phyloP scores from a whole-genome alignment of 495 filamentous ascomycete genomes.

The Tuber aestivum region DNA sequence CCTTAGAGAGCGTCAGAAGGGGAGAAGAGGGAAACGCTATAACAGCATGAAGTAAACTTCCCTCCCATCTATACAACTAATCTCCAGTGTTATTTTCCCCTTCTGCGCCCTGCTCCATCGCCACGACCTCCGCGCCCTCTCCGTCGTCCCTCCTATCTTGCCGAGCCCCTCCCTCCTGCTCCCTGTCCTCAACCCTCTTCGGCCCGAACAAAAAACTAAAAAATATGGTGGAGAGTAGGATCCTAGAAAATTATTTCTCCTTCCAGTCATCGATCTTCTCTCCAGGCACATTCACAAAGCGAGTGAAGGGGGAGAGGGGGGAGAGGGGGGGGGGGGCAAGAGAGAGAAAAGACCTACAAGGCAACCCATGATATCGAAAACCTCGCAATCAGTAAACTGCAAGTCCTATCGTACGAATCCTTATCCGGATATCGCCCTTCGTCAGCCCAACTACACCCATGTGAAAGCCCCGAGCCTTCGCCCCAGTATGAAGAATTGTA shows the following conservation, averaged over 20 bases:
- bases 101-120: not conserved
- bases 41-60: not conserved
- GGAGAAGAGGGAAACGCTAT: not conserved
- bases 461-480: not conserved
- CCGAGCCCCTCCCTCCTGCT: not conserved
- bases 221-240: not conserved
- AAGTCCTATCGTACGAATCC: not conserved
- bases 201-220: slow-evolving; percentile 1
- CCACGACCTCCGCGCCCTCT: not conserved
- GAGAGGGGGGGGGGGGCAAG: not conserved
- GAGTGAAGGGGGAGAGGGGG: not conserved
- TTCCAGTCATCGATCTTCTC: not conserved
- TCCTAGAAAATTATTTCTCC: not conserved
- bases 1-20: not conserved
- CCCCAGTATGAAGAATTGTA: not conserved
- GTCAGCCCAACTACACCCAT: not conserved
- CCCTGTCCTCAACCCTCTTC: not conserved
- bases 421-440: not conserved
- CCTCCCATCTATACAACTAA: too few species aligned
- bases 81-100: not conserved
- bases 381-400: not conserved
- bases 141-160: not conserved
- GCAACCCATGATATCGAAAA: not conserved
- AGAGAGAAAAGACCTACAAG: not conserved
- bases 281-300: not conserved